phyloP scores from a whole-genome alignment of 2,329 filamentous ascomycete species.

The Neopestalotiopsis sp. region DNA sequence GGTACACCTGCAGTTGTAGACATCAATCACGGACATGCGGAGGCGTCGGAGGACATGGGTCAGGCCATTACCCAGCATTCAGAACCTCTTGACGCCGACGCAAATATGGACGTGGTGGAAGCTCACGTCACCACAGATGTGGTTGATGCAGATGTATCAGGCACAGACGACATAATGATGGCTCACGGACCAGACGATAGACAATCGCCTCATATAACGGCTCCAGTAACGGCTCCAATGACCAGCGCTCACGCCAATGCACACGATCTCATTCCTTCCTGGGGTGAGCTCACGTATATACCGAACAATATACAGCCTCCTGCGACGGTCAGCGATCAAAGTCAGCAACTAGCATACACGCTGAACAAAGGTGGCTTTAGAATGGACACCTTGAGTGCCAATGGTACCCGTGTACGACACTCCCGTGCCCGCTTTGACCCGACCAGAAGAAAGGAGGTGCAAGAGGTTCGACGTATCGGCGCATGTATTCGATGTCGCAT shows the following conservation, averaged over 20 bases:
- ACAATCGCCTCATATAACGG: neutral
- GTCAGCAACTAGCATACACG: slow-evolving; percentile 32
- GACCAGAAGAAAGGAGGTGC: slow-evolving; percentile 66
- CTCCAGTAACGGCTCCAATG: neutral
- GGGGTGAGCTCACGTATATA: slow-evolving; percentile 39
- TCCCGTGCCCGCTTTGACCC: slow-evolving; percentile 63
- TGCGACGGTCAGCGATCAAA: slow-evolving; percentile 36
- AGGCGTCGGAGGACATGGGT: neutral
- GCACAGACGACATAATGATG: slow-evolving; percentile 34
- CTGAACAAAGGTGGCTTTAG: slow-evolving; percentile 56
- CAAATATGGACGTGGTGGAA: neutral
- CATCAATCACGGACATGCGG: neutral
- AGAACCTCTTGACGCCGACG: neutral
- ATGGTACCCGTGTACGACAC: slow-evolving; percentile 55
- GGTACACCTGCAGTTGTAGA: neutral
- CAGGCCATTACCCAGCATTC: neutral
- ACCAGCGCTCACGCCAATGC: slow-evolving; percentile 13
- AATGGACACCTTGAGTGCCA: slow-evolving; percentile 53
- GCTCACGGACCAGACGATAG: slow-evolving; percentile 26
- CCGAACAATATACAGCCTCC: slow-evolving; percentile 35
- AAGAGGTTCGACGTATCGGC: slow-evolving; percentile 68
- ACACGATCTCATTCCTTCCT: slow-evolving; percentile 28
- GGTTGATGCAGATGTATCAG: slow-evolving; percentile 11
- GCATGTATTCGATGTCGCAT: slow-evolving; percentile 72
- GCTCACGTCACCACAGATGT: slow-evolving; percentile 17